phyloP scores from a whole-genome alignment of 805 yeast species.

The Zygoascus biomembranicola region DNA sequence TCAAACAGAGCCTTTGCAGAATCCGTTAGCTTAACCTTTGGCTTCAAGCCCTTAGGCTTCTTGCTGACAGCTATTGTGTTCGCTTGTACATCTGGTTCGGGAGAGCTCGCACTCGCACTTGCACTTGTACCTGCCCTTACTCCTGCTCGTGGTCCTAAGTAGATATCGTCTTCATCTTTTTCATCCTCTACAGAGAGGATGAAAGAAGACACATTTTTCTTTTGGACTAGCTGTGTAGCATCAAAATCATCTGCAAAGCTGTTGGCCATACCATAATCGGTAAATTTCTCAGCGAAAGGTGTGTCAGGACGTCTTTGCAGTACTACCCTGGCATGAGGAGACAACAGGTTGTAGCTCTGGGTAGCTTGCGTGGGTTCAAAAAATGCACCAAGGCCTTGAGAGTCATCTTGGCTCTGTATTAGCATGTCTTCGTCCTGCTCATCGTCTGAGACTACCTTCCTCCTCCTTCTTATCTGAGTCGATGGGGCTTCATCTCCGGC shows the following conservation, averaged over 20 bases:
- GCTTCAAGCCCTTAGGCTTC: constrained; percentile 2
- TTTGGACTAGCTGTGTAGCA: background rate
- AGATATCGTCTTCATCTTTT: constrained; percentile 1
- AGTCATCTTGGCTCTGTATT: background rate
- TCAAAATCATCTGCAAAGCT: background rate
- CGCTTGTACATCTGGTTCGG: background rate
- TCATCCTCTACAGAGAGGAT: background rate
- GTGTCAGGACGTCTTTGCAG: background rate
- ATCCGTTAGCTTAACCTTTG: background rate
- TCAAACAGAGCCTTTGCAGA: constrained; percentile 14
- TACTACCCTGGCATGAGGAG: background rate
- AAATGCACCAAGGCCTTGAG: background rate
- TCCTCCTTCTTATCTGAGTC: background rate
- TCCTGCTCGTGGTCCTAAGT: background rate
- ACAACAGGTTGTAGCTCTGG: background rate
- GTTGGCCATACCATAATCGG: background rate
- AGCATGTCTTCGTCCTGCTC: constrained; percentile 6
- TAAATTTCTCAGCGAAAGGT: background rate
- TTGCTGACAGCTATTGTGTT: too few species aligned
- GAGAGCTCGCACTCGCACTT: background rate
- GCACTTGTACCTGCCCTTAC: too few species aligned
- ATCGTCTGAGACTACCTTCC: constrained; percentile 5
- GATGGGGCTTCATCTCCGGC: background rate
- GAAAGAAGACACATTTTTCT: too few species aligned
- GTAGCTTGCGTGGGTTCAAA: constrained; percentile 9